A percentile compares a stretch with the other conserved stretches of the same genome.
These are phyloP conservation scores for Leishmania mexicana DNA, from an alignment of 208 protist species.

Conservation along the genomic window DNA sequence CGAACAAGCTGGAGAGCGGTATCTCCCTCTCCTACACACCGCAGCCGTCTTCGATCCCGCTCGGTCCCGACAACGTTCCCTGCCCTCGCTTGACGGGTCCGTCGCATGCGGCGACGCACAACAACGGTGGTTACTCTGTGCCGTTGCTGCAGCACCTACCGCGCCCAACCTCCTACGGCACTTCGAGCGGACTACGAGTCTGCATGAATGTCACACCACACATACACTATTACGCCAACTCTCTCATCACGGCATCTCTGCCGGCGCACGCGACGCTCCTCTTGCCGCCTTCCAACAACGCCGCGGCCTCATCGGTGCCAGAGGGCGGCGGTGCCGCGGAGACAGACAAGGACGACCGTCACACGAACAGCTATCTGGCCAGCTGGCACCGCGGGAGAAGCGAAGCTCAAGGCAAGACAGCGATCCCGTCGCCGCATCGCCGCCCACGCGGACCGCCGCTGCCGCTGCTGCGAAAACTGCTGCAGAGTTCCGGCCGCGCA, in stretches of 20 bases:
- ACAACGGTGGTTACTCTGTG: background rate
- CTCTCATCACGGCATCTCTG: background rate
- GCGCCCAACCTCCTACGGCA: background rate
- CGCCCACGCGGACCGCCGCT: constrained; percentile 38
- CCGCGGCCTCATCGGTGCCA: background rate
- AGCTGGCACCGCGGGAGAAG: background rate
- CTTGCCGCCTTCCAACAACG: background rate
- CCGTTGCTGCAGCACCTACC: background rate
- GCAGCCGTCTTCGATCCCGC: background rate
- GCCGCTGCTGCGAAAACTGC: constrained; percentile 36
- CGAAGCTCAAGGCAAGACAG: constrained; percentile 29
- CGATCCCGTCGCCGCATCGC: constrained; percentile 31
- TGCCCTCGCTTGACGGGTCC: background rate
- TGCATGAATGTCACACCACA: background rate
- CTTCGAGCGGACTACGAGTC: background rate
- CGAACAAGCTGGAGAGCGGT: constrained; percentile 16
- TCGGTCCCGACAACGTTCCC: background rate
- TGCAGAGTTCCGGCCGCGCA: constrained; percentile 1
- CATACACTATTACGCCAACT: background rate
- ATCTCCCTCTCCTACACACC: background rate
- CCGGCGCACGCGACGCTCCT: background rate
- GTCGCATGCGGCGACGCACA: background rate
- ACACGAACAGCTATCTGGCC: background rate
- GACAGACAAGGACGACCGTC: background rate
- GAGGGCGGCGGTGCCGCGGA: background rate